These are phyloP conservation scores for Lactarius hengduanensis DNA, from an alignment of 768 basidiomycete species.

Conservation along the genomic window DNA sequence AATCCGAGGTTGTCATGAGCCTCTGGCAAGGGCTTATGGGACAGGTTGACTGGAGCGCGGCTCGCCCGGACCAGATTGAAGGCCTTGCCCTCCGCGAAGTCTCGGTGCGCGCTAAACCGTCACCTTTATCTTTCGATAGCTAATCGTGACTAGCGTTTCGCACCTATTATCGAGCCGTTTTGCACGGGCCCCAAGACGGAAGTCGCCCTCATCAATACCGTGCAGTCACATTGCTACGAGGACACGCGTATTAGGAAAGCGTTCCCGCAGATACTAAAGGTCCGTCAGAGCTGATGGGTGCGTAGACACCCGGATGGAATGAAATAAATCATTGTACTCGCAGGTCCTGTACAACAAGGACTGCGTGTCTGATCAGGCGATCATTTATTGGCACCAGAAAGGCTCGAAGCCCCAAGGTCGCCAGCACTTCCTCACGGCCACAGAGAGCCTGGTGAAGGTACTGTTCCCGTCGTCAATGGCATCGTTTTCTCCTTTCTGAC, in stretches of 20 bases:
- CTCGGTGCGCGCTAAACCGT: conserved; percentile 46
- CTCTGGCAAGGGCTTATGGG: conserved; percentile 92
- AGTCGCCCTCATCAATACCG: conserved; percentile 91
- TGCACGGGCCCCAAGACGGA: conserved; percentile 85
- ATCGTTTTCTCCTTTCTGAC: background rate
- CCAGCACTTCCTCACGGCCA: conserved; percentile 90
- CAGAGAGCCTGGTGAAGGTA: conserved; percentile 88
- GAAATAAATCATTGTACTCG: background rate
- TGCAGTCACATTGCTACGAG: conserved; percentile 95
- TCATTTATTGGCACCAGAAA: conserved; percentile 98
- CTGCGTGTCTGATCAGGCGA: conserved; percentile 92
- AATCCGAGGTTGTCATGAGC: conserved; percentile 79
- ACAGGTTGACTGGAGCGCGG: conserved; percentile 81
- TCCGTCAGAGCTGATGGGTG: conserved; percentile 30
- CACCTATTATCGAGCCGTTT: conserved; percentile 87
- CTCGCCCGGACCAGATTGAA: conserved; percentile 87
- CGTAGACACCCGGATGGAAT: background rate
- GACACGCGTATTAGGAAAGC: conserved; percentile 93
- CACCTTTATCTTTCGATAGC: background rate
- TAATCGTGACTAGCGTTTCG: conserved; percentile 58
- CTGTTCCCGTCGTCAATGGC: conserved; percentile 19
- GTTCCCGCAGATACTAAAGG: conserved; percentile 94
- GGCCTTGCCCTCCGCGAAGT: conserved; percentile 86
- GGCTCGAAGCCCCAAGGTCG: conserved; percentile 94
- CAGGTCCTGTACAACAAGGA: conserved; percentile 96